phyloP scores from a whole-genome alignment of 805 yeast species.

The Candida succiphila region DNA sequence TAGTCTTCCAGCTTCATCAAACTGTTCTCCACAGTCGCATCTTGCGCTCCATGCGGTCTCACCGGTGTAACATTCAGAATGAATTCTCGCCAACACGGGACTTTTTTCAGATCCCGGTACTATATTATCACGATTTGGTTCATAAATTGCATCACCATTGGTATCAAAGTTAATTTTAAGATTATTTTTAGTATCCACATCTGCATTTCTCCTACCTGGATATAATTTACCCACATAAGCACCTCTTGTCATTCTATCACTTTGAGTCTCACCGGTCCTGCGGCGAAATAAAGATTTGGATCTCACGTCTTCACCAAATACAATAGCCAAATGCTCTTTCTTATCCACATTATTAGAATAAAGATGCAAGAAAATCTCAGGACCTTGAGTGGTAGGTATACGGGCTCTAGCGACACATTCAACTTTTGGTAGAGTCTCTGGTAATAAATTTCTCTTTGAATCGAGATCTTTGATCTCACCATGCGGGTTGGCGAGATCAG shows the following conservation, averaged over 20 bases:
- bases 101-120: slow-evolving; percentile 17
- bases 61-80: slow-evolving; percentile 97
- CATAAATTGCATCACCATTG: slow-evolving; percentile 25
- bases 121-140: slow-evolving; percentile 16
- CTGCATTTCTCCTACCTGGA: slow-evolving; percentile 78
- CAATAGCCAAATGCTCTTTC: slow-evolving; percentile 95
- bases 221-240: slow-evolving; percentile 86
- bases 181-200: slow-evolving; percentile 37
- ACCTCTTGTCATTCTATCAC: slow-evolving; percentile 96
- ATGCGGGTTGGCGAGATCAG: slow-evolving; percentile 1
- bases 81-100: slow-evolving; percentile 74
- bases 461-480: slow-evolving; percentile 4
- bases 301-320: slow-evolving; percentile 86
- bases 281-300: slow-evolving; percentile 59
- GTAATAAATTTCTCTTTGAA: slow-evolving; percentile 30
- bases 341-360: slow-evolving; percentile 79
- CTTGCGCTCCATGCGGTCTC: slow-evolving; percentile 99
- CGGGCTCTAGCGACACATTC: slow-evolving; percentile 90
- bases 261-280: slow-evolving; percentile 68
- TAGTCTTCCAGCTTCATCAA: slow-evolving; percentile 91
- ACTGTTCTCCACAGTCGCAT: slow-evolving; percentile 99
- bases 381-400: slow-evolving; percentile 92
- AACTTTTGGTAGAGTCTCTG: slow-evolving; percentile 59
- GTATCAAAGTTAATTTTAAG: slow-evolving; percentile 30
- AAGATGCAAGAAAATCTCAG: slow-evolving; percentile 85